Evolutionary conservation across 345 rosid genomes (phyloP).

Genomic region (Nephelium lappaceum): DNA sequence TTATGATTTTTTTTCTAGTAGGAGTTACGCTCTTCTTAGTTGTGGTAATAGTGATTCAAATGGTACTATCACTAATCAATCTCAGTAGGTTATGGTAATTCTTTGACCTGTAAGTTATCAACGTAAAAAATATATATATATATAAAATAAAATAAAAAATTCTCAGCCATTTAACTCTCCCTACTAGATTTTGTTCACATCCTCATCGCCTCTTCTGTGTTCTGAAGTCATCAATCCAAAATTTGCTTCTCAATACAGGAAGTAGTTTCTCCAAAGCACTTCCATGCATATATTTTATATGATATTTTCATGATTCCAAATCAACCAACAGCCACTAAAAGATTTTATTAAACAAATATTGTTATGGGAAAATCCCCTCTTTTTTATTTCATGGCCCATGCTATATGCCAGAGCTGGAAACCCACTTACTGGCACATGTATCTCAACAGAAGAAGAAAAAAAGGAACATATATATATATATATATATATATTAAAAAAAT

Average conservation of each 20-base stretch:
- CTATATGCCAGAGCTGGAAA: constrained; percentile 68
- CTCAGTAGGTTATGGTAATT: too few relatives aligned
- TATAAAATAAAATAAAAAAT: too few relatives aligned
- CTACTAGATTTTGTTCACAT: constrained; percentile 25
- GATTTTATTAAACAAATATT: constrained; percentile 18
- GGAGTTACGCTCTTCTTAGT: too few relatives aligned
- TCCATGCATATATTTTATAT: constrained; percentile 30
- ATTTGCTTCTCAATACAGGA: constrained; percentile 6
- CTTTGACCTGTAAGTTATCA: too few relatives aligned
- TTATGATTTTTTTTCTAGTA: too few relatives aligned
- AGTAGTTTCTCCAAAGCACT: constrained; percentile 28
- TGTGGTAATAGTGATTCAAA: too few relatives aligned
- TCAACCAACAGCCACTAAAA: constrained; percentile 24
- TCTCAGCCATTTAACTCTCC: neutral
- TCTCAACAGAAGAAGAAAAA: constrained; percentile 24
- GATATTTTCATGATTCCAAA: constrained; percentile 28
- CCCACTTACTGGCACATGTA: constrained; percentile 69
- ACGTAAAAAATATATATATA: too few relatives aligned
- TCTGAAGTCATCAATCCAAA: constrained; percentile 17
- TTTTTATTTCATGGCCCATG: constrained; percentile 52
- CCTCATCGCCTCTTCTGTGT: constrained; percentile 15
- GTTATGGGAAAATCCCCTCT: constrained; percentile 26
- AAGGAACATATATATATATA: constrained; percentile 1
- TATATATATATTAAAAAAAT: too few relatives aligned
- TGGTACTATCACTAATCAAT: too few relatives aligned